phyloP scores from a whole-genome alignment of 805 yeast species.

The Candida orba region DNA sequence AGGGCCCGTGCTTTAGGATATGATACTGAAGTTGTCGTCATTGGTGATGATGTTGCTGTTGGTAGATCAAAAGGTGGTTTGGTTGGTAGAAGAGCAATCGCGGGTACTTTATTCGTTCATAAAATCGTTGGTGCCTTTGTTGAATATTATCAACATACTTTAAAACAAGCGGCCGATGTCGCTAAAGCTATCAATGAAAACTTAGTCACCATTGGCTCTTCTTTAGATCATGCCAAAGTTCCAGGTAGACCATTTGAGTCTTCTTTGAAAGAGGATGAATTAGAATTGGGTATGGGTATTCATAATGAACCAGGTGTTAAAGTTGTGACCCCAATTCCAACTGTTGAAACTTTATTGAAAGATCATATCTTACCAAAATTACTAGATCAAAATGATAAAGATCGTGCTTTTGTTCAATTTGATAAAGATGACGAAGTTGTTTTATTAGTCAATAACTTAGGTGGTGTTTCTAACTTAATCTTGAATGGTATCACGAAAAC shows the following conservation, averaged over 20 bases:
- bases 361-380: slow-evolving; percentile 55
- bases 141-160: slow-evolving; percentile 33
- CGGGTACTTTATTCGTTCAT: slow-evolving; percentile 86
- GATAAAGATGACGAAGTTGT: slow-evolving; percentile 56
- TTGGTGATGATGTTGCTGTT: slow-evolving; percentile 91
- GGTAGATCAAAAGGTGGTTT: slow-evolving; percentile 84
- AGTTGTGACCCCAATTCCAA: slow-evolving; percentile 50
- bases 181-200: slow-evolving; percentile 58
- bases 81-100: slow-evolving; percentile 92
- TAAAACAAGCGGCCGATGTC: slow-evolving; percentile 47
- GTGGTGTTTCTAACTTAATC: slow-evolving; percentile 82
- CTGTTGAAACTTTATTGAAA: slow-evolving; percentile 51
- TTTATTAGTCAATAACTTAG: slow-evolving; percentile 74
- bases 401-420: slow-evolving; percentile 76
- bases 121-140: slow-evolving; percentile 76
- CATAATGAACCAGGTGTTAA: slow-evolving; percentile 90
- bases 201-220: slow-evolving; percentile 82
- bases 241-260: slow-evolving; percentile 69
- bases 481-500: slow-evolving; percentile 63
- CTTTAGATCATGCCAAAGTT: slow-evolving; percentile 82
- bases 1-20: slow-evolving; percentile 75
- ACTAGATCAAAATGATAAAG: slow-evolving; percentile 56
- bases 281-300: slow-evolving; percentile 92
- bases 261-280: slow-evolving; percentile 49
- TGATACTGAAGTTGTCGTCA: slow-evolving; percentile 64